phyloP scores from a whole-genome alignment of 805 yeast genomes.

The Wickerhamia fluorescens region DNA sequence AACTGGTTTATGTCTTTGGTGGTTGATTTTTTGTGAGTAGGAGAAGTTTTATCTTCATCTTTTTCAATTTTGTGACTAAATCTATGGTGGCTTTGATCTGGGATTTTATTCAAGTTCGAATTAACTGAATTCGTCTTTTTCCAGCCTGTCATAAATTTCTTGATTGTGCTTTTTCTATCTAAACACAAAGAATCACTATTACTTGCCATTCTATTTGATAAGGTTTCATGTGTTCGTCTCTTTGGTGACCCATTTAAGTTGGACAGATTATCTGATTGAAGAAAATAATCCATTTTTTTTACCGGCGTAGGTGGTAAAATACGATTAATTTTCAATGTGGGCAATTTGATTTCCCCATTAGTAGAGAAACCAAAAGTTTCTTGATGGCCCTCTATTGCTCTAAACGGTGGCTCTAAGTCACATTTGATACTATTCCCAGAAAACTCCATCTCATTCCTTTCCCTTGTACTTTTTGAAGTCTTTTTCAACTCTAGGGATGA shows the following conservation, averaged over 20 bases:
- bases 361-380: constrained; percentile 38
- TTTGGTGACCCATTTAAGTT: too few relatives aligned
- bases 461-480: constrained; percentile 7
- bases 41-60: constrained; percentile 2
- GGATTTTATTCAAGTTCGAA: constrained; percentile 1
- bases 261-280: too few relatives aligned
- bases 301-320: constrained; percentile 66
- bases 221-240: too few relatives aligned
- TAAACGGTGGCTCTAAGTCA: neutral
- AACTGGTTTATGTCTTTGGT: constrained; percentile 8
- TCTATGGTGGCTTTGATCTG: neutral
- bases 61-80: neutral
- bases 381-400: constrained; percentile 11
- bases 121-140: constrained; percentile 16
- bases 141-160: constrained; percentile 36
- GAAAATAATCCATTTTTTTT: constrained; percentile 43
- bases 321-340: constrained; percentile 34
- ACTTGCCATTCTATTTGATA: neutral
- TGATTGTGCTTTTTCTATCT: constrained; percentile 27
- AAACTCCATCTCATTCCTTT: neutral
- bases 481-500: constrained; percentile 33
- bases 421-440: neutral
- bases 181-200: constrained; percentile 7
- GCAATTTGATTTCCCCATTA: constrained; percentile 46
- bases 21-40: constrained; percentile 1